phyloP scores from a whole-genome alignment of 768 basidiomycete species.

The Cystofilobasidium bisporidii region DNA sequence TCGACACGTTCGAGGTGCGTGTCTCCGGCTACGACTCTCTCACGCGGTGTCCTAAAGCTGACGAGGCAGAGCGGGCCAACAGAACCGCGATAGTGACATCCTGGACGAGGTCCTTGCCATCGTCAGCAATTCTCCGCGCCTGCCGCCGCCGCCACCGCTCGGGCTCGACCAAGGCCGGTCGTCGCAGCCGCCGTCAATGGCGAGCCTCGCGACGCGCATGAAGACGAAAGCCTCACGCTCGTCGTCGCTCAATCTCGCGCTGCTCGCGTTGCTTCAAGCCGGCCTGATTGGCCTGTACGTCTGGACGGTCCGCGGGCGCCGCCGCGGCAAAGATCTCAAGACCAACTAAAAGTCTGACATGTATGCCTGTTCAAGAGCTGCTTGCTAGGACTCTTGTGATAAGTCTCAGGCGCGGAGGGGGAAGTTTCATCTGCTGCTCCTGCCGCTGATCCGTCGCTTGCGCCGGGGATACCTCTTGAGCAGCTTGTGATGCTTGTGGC shows the following conservation, averaged over 20 bases:
- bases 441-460: too few relatives aligned
- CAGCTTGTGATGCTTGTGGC: conserved; percentile 2
- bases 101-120: conserved; percentile 25
- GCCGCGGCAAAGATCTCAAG: conserved; percentile 16
- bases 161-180: too few relatives aligned
- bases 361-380: too few relatives aligned
- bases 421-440: too few relatives aligned
- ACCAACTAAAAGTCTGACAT: neutral
- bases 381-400: too few relatives aligned
- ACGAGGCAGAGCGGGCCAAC: too few relatives aligned
- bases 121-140: conserved; percentile 11
- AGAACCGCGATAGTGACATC: conserved; percentile 19
- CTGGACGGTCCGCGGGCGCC: neutral
- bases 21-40: too few relatives aligned
- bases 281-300: conserved; percentile 1
- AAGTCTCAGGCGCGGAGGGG: too few relatives aligned
- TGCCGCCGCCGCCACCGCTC: conserved; percentile 14
- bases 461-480: neutral
- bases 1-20: conserved; percentile 25
- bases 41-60: too few relatives aligned
- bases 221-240: neutral
- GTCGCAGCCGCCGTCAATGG: neutral
- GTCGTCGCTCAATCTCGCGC: neutral
- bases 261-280: neutral
- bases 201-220: neutral